Conservation (phyloP, 805 yeast species). For the Barnettozyma vustinii region DNA sequence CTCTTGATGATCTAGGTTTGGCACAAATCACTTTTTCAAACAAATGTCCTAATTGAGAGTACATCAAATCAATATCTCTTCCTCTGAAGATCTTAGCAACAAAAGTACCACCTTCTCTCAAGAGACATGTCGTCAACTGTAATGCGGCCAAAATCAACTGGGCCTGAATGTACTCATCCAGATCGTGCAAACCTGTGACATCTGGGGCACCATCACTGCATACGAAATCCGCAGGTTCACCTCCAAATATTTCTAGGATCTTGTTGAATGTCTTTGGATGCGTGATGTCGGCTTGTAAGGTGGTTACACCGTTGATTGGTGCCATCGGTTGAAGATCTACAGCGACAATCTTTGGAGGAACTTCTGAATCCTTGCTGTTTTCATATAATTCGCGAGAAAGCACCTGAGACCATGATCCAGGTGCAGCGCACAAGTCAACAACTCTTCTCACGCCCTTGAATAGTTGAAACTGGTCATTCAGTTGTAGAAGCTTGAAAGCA, state of each 20-base stretch:
- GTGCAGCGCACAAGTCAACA: slow-evolving; percentile 97
- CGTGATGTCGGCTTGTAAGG: slow-evolving; percentile 94
- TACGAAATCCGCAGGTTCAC: slow-evolving; percentile 91
- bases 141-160: slow-evolving; percentile 88
- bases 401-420: slow-evolving; percentile 98
- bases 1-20: slow-evolving; percentile 92
- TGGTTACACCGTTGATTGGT: slow-evolving; percentile 86
- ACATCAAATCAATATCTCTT: slow-evolving; percentile 87
- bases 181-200: slow-evolving; percentile 94
- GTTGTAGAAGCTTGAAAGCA: slow-evolving; percentile 87
- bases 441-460: slow-evolving; percentile 68
- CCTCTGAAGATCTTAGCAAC: slow-evolving; percentile 97
- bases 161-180: slow-evolving; percentile 96
- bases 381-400: slow-evolving; percentile 62
- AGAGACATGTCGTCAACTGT: slow-evolving; percentile 83
- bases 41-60: slow-evolving; percentile 83
- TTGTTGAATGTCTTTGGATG: slow-evolving; percentile 82
- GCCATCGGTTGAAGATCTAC: slow-evolving; percentile 98
- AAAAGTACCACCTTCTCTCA: slow-evolving; percentile 86
- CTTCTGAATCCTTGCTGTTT: slow-evolving; percentile 29
- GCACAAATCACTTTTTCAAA: slow-evolving; percentile 91
- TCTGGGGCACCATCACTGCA: slow-evolving; percentile 99
- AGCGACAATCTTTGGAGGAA: slow-evolving; percentile 72
- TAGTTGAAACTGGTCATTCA: slow-evolving; percentile 85
- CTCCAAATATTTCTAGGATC: slow-evolving; percentile 79